Evolutionary conservation across 2,329 filamentous ascomycete species (phyloP).

Genomic region (Aspergillus pseudoglaucus): DNA sequence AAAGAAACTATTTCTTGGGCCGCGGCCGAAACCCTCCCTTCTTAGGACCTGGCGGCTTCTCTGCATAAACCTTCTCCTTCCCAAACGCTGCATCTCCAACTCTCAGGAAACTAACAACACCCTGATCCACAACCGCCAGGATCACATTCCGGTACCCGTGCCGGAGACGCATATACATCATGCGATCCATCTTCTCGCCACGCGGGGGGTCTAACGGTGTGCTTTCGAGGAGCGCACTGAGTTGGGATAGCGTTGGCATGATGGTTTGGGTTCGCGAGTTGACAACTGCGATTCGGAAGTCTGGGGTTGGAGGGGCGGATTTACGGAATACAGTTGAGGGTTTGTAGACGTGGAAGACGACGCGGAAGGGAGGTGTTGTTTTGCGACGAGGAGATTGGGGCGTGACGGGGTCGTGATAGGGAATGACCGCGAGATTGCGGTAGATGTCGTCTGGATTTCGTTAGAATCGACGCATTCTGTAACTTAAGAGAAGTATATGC

Average conservation of each 20-base stretch:
- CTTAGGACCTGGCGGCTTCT: constrained; percentile 20
- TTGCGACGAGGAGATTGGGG: constrained; percentile 15
- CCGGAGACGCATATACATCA: constrained; percentile 71
- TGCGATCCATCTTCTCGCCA: constrained; percentile 41
- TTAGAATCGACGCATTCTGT: neutral
- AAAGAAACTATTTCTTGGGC: constrained; percentile 24
- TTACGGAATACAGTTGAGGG: constrained; percentile 67
- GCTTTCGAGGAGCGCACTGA: constrained; percentile 64
- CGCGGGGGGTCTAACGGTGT: constrained; percentile 62
- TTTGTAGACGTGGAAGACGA: constrained; percentile 81
- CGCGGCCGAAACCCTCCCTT: constrained; percentile 25
- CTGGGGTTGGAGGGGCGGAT: constrained; percentile 66
- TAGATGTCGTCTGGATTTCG: constrained; percentile 60
- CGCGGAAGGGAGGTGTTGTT: constrained; percentile 54
- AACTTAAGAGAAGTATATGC: constrained; percentile 7
- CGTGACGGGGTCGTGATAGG: constrained; percentile 57
- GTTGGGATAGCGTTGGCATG: constrained; percentile 67
- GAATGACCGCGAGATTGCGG: constrained; percentile 65
- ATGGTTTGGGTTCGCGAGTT: constrained; percentile 61
- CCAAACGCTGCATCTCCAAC: constrained; percentile 75
- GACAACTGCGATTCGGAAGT: constrained; percentile 79
- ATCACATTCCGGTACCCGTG: constrained; percentile 79
- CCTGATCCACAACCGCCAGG: constrained; percentile 81
- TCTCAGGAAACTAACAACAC: constrained; percentile 79
- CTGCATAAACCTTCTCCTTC: constrained; percentile 63